phyloP scores from a whole-genome alignment of 331 rosid species.

The Stylosanthes scabra region DNA sequence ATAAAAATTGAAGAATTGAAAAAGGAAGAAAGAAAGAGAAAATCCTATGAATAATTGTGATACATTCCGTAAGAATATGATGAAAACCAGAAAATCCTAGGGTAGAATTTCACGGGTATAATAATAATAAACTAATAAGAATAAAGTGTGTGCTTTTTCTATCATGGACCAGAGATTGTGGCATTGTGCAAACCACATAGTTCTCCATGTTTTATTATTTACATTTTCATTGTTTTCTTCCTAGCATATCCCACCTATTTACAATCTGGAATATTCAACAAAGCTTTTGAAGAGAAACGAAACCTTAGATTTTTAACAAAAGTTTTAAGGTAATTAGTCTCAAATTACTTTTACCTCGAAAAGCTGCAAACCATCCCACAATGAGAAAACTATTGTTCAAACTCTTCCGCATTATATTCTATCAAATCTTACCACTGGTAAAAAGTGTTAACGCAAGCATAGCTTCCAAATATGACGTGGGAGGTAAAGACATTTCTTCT shows the following conservation, averaged over 20 bases:
- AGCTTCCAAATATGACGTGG: neutral
- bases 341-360: conserved; percentile 1
- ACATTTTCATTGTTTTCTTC: conserved; percentile 4
- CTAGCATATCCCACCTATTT: neutral
- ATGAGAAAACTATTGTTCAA: no score
- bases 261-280: neutral
- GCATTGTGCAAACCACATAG: conserved; percentile 26
- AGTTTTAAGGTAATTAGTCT: neutral
- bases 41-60: neutral
- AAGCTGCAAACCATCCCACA: no score
- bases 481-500: conserved; percentile 18
- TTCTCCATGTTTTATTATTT: conserved; percentile 6
- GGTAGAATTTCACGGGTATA: neutral
- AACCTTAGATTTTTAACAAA: neutral
- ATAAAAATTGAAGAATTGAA: no score
- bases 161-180: conserved; percentile 25
- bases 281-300: neutral
- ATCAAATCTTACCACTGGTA: conserved; percentile 1
- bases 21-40: no score
- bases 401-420: conserved; percentile 30
- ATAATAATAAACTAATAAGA: neutral
- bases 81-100: conserved; percentile 15
- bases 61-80: neutral
- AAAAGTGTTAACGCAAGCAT: conserved; percentile 1
- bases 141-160: conserved; percentile 20